Evolutionary conservation across 768 basidiomycete genomes (phyloP), one percentile per base, ranked within the genome.

Genomic region (Amanita rubescens): DNA sequence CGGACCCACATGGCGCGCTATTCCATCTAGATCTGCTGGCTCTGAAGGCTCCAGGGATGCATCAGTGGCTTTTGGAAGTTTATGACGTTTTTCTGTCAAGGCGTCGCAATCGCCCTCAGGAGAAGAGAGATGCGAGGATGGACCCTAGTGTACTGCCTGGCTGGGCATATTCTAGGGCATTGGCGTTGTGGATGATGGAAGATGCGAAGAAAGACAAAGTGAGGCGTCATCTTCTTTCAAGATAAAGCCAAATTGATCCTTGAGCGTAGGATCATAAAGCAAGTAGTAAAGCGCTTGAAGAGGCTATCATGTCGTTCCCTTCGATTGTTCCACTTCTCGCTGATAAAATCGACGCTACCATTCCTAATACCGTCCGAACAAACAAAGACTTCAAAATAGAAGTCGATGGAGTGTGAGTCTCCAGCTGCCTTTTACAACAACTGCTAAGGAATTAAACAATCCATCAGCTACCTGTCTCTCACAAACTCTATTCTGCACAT

Each of bases 1-100:
- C 73, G n/a, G 94, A 95, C 61, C 94, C 94, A 0, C 94, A 96
- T 61, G 94, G 92, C 1, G 79, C 85, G 1, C 69, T 87, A 1
- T 71, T 94, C 11, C 86, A 91, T 62, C 75, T 98, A 1, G 94
- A 99, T 59, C 88, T 85, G 62, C 73, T 97, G 19, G 84, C 90
- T 0, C 70, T 92, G 55, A 95, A 94, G 65, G 77, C 86, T 0
- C 51, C 38, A 9, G 82, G 84, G 24, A 85, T 94, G 80, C 64
- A 74, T 10, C 72, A 84, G 38, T 98, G 94, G 94, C 63, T 97
- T 9, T 64, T 94, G 41, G 81, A 87, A 35, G 64, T 89, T 33
- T 87, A 73, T 62, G 74, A 80, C 34, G 56, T 75, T 15, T 81
- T 80, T 56, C 66, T 68, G 15, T 59, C 64, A 6, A 62, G 60